A percentile compares a stretch with the other conserved stretches of the same genome.
phyloP scores from a whole-genome alignment of 495 filamentous ascomycete genomes.

The Cudoniella acicularis region DNA sequence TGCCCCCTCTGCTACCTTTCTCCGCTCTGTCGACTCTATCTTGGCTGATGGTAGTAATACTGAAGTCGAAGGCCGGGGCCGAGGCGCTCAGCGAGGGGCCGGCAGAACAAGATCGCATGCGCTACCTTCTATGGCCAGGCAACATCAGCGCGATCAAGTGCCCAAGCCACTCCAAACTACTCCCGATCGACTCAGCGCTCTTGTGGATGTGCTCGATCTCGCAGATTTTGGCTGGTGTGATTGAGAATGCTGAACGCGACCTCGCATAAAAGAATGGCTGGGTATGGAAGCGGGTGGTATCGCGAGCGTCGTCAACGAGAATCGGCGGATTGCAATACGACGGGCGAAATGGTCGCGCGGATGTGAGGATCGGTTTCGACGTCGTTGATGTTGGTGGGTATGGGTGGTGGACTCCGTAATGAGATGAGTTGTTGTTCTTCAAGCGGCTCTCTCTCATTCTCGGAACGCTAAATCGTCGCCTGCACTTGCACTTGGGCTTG shows the following conservation, averaged over 20 bases:
- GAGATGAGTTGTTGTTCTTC: neutral
- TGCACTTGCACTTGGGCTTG: no score
- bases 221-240: conserved; percentile 11
- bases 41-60: conserved; percentile 20
- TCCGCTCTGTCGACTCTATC: conserved; percentile 28
- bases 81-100: conserved; percentile 5
- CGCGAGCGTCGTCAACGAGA: no score
- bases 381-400: neutral
- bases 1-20: conserved; percentile 14
- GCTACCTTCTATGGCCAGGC: conserved; percentile 17
- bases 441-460: neutral
- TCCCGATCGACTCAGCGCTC: neutral
- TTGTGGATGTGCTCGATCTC: conserved; percentile 4
- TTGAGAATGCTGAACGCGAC: conserved; percentile 25
- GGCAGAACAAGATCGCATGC: conserved; percentile 22
- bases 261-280: conserved; percentile 15
- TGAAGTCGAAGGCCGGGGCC: no score
- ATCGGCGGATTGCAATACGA: neutral
- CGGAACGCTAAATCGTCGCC: no score
- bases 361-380: neutral
- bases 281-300: neutral
- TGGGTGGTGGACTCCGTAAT: neutral
- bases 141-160: conserved; percentile 21
- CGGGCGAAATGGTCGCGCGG: neutral
- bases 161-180: neutral